Conservation (phyloP, 2,329 filamentous ascomycete species). For the Exophiala phaeomuriformis region DNA sequence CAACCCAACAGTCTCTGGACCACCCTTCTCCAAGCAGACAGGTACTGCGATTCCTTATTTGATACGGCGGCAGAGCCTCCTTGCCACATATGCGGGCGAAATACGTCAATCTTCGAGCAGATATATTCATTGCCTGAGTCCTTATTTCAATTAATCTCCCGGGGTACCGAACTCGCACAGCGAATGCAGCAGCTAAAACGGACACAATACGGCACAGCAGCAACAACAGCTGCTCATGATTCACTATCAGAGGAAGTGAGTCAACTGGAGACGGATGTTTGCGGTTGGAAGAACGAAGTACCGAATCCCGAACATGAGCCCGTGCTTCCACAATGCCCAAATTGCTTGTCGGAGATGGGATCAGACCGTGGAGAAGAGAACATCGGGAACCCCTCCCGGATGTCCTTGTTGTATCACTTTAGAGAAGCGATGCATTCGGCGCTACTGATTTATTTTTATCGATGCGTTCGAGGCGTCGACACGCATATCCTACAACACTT, state of each 20-base stretch:
- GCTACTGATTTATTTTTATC: conserved; percentile 7
- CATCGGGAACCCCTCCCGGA: not conserved
- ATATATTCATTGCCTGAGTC: conserved; percentile 4
- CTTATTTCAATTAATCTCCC: conserved; percentile 1
- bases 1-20: not conserved
- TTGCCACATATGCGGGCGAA: not conserved
- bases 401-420: not conserved
- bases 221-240: not conserved
- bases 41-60: too few species aligned
- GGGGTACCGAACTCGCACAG: not conserved
- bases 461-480: not conserved
- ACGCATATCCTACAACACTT: conserved; percentile 5
- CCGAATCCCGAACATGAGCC: not conserved
- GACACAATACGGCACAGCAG: not conserved
- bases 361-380: not conserved
- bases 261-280: conserved; percentile 2
- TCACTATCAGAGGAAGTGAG: not conserved
- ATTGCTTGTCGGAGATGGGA: not conserved
- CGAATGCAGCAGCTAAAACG: not conserved
- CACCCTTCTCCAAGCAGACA: not conserved
- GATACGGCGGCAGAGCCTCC: not conserved
- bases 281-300: conserved; percentile 2
- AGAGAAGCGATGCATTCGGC: conserved; percentile 7
- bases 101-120: conserved; percentile 5
- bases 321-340: not conserved